phyloP scores from a whole-genome alignment of 2,329 filamentous ascomycete genomes.

The Fusarium sp. region DNA sequence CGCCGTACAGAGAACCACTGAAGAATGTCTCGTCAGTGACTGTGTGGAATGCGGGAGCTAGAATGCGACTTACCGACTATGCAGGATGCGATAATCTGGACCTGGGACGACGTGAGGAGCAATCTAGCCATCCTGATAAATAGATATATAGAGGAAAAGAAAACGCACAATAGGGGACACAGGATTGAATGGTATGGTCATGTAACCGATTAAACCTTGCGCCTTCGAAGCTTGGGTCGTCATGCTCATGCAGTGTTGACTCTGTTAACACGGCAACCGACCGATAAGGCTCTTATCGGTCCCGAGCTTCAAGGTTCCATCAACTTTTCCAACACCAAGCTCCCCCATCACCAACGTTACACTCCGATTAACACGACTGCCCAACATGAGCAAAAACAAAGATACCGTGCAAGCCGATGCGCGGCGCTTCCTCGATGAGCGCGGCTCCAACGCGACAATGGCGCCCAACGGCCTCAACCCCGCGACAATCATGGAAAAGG shows the following conservation, averaged over 20 bases:
- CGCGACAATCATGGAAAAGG: conserved; percentile 95
- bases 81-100: conserved; percentile 74
- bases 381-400: conserved; percentile 54
- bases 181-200: background rate
- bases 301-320: conserved; percentile 18
- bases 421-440: conserved; percentile 86
- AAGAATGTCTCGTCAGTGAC: conserved; percentile 9
- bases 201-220: background rate
- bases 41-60: conserved; percentile 31
- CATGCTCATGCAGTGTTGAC: conserved; percentile 39
- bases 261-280: conserved; percentile 58
- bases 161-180: background rate
- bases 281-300: conserved; percentile 15
- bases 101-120: conserved; percentile 76
- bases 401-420: conserved; percentile 82
- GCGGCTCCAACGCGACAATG: conserved; percentile 80
- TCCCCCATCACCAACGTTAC: conserved; percentile 15
- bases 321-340: conserved; percentile 37
- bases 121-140: conserved; percentile 53
- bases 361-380: background rate
- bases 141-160: background rate
- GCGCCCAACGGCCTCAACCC: conserved; percentile 92
- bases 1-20: conserved; percentile 81
- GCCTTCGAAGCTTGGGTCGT: conserved; percentile 22
- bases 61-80: conserved; percentile 66